Conservation (phyloP, 139 green algal species). For the Mesotaenium endlicherianum region DNA sequence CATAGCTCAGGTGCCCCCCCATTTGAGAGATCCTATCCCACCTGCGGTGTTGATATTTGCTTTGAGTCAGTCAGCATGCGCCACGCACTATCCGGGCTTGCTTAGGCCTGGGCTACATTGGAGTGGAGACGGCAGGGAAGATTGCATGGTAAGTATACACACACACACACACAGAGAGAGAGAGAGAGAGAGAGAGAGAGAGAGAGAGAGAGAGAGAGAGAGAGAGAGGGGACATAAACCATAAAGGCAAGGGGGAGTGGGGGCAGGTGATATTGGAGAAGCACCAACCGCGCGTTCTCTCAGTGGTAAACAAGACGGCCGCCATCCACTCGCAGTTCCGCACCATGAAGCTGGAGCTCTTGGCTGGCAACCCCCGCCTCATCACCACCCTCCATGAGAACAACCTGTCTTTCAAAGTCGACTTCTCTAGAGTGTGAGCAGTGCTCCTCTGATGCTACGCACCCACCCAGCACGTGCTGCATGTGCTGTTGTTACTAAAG, state of each 20-base stretch:
- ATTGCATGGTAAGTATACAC: too few species aligned
- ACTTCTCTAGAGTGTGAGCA: slow-evolving; percentile 14
- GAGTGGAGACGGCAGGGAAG: too few species aligned
- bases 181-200: too few species aligned
- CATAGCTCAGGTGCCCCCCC: slow-evolving; percentile 5
- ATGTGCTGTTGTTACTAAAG: too few species aligned
- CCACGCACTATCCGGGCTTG: too few species aligned
- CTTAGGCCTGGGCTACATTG: too few species aligned
- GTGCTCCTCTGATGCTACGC: neutral
- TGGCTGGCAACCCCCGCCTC: slow-evolving; percentile 7
- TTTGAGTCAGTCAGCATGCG: too few species aligned
- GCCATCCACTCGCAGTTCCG: slow-evolving; percentile 13
- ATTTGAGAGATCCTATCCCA: too few species aligned
- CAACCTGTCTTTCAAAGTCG: slow-evolving; percentile 8
- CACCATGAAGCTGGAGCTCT: slow-evolving; percentile 26
- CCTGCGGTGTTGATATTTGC: neutral
- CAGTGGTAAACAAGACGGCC: slow-evolving; percentile 25
- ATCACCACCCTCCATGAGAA: slow-evolving; percentile 1
- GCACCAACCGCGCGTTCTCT: slow-evolving; percentile 61
- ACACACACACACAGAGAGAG: too few species aligned
- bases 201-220: too few species aligned
- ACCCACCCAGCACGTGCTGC: neutral
- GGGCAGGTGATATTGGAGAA: slow-evolving; percentile 68
- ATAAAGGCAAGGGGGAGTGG: too few species aligned
- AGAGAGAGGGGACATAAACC: too few species aligned